Evolutionary conservation across 192 early-diverging fungal genomes (phyloP).

Genomic region (Phlyctochytrium arcticum): DNA sequence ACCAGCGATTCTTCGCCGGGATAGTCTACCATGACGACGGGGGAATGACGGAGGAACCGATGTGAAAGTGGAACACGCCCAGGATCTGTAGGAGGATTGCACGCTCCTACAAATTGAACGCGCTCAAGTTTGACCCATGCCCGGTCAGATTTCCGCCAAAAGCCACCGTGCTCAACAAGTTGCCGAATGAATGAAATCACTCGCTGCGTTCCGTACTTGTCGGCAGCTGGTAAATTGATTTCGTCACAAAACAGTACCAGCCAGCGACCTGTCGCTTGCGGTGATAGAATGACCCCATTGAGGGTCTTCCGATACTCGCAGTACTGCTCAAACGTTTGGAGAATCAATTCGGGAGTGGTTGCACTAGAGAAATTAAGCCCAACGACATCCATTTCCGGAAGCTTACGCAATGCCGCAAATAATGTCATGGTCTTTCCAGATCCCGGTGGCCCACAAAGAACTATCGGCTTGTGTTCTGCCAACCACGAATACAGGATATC

Average conservation of each 20-base stretch:
- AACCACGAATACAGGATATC: slow-evolving; percentile 93
- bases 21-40: slow-evolving; percentile 97
- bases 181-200: slow-evolving; percentile 96
- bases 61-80: slow-evolving; percentile 94
- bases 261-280: slow-evolving; percentile 82
- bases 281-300: slow-evolving; percentile 81
- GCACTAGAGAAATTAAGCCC: slow-evolving; percentile 99
- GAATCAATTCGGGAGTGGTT: slow-evolving; percentile 90
- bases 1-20: slow-evolving; percentile 85
- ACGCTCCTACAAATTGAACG: slow-evolving; percentile 99
- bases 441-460: slow-evolving; percentile 98
- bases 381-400: slow-evolving; percentile 94
- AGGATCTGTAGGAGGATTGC: slow-evolving; percentile 99
- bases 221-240: slow-evolving; percentile 94
- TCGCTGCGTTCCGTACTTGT: slow-evolving; percentile 97
- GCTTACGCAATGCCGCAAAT: slow-evolving; percentile 88
- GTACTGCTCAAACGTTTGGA: slow-evolving; percentile 96
- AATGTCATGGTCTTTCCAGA: slow-evolving; percentile 99
- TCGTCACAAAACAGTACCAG: slow-evolving; percentile 99
- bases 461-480: slow-evolving; percentile 88
- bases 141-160: slow-evolving; percentile 89
- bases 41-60: slow-evolving; percentile 95
- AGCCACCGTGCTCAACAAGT: slow-evolving; percentile 92
- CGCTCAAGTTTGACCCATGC: slow-evolving; percentile 93
- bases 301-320: slow-evolving; percentile 98